These are phyloP conservation scores for Adansonia madagascariensis DNA, from an alignment of 441 rosid genomes.

Conservation along the genomic window DNA sequence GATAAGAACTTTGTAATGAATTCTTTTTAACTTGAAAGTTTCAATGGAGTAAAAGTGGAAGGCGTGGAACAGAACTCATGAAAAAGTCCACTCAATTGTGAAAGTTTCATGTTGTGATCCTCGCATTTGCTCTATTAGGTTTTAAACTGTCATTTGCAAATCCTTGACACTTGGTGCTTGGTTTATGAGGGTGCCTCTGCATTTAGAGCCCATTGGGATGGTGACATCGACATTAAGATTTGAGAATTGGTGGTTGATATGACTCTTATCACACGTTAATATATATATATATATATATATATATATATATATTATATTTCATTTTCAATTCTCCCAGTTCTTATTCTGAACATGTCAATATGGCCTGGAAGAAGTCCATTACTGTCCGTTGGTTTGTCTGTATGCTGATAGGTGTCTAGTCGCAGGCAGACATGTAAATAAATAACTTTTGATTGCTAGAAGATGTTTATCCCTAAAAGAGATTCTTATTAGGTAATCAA, in stretches of 20 bases:
- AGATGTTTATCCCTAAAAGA: neutral
- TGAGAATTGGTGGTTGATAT: too few relatives aligned
- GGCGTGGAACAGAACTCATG: neutral
- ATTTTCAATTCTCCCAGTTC: neutral
- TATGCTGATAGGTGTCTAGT: neutral
- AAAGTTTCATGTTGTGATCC: neutral
- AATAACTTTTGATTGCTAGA: neutral
- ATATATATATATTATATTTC: neutral
- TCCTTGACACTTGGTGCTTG: neutral
- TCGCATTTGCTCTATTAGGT: neutral
- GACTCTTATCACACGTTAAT: too few relatives aligned
- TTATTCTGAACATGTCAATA: neutral
- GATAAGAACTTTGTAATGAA: neutral
- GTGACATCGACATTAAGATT: too few relatives aligned
- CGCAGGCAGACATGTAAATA: neutral
- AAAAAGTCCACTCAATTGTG: neutral
- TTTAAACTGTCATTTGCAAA: neutral
- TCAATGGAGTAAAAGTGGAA: neutral
- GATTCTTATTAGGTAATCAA: neutral
- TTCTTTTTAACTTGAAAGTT: neutral
- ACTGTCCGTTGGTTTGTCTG: neutral
- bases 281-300: too few relatives aligned
- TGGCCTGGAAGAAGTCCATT: neutral
- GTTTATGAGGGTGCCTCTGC: neutral
- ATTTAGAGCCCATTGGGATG: too few relatives aligned